Conservation (phyloP, 2,329 filamentous ascomycete genomes). For the Cladosporium sp. region DNA sequence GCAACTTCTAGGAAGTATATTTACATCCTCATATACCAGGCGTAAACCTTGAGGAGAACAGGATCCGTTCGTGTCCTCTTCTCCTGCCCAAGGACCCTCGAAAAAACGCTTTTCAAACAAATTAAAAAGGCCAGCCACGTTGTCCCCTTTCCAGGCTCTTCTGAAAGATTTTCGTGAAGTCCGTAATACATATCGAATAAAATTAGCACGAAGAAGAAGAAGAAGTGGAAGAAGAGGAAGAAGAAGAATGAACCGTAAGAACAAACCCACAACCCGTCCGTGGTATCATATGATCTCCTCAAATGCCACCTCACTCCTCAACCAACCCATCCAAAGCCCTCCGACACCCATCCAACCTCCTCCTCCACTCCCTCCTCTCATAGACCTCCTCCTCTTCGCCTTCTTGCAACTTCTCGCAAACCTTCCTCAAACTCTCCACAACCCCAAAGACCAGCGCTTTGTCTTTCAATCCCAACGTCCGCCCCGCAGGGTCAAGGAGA, state of each 20-base stretch:
- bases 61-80: no score
- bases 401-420: slow-evolving; percentile 48
- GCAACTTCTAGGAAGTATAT: no score
- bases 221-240: not conserved
- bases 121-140: no score
- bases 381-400: slow-evolving; percentile 51
- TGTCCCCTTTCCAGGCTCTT: no score
- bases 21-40: no score
- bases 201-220: not conserved
- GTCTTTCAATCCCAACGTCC: slow-evolving; percentile 49
- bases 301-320: not conserved
- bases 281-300: not conserved
- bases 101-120: no score
- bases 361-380: slow-evolving; percentile 49
- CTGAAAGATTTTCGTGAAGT: no score
- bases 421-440: slow-evolving; percentile 52
- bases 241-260: not conserved
- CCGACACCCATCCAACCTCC: slow-evolving; percentile 3
- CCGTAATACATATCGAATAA: no score
- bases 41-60: no score
- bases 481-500: slow-evolving; percentile 35
- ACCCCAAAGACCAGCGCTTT: slow-evolving; percentile 49
- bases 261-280: no score
- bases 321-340: not conserved
- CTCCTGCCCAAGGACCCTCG: no score